These are phyloP conservation scores for Phaseolus coccineus DNA, from an alignment of 331 rosid genomes.

Conservation along the genomic window DNA sequence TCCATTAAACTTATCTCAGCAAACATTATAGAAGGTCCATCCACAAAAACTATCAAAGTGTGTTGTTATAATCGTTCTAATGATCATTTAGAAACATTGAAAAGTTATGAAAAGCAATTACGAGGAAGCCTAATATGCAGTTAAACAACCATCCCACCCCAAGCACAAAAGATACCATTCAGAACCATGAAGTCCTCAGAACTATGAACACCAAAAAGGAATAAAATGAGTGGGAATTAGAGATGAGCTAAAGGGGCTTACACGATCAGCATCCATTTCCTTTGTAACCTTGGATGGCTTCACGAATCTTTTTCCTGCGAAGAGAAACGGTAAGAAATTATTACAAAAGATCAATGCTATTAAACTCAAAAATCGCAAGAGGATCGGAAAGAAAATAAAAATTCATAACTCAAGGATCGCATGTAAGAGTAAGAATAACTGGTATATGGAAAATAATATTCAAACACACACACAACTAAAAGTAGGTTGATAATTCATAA, in stretches of 20 bases:
- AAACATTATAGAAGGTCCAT: background rate
- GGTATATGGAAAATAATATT: too few species aligned
- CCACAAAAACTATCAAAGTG: background rate
- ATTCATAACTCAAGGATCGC: too few species aligned
- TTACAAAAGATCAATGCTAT: background rate
- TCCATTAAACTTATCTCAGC: background rate
- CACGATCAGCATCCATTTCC: slow-evolving; percentile 88
- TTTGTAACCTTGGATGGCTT: slow-evolving; percentile 75
- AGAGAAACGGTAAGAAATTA: background rate
- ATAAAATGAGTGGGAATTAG: too few species aligned
- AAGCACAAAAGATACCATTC: background rate
- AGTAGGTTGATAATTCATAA: too few species aligned
- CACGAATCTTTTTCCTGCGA: slow-evolving; percentile 69
- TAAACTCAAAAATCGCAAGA: too few species aligned
- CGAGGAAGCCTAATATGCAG: background rate
- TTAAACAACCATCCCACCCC: background rate
- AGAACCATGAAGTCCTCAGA: background rate
- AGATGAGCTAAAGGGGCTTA: slow-evolving; percentile 42
- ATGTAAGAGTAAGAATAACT: too few species aligned
- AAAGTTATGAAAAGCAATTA: background rate
- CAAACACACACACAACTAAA: too few species aligned
- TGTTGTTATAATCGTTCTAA: too few species aligned
- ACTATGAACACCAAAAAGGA: background rate
- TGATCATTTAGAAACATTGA: too few species aligned
- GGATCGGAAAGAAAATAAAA: too few species aligned